Evolutionary conservation across 228 moss, liverwort and hornwort species (phyloP), one percentile per base, ranked within the genome.

Genomic region (Sphagnum magellanicum): DNA sequence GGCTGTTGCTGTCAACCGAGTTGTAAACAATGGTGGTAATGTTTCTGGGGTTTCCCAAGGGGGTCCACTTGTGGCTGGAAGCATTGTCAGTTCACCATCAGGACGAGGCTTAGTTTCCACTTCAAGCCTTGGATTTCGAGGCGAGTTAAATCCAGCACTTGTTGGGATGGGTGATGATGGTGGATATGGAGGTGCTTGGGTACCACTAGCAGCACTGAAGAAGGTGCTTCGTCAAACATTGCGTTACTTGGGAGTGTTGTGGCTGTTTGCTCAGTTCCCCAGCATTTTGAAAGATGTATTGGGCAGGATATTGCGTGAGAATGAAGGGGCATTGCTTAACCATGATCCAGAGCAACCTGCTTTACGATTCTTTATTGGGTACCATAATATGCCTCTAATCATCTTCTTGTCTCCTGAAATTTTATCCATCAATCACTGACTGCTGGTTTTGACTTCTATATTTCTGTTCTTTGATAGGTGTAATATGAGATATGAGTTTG

Each of bases 131-230:
- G 83, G 90, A 5, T 76, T 83, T 53, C 87, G 98, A 66, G 89
- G 89, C 47, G 98, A 98, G 68, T 86, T 82, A 68, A 88, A 92
- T 68, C 81, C 92, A 9, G 83, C 89, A 50, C 75, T 90, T n/a
- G 90, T 90, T 48, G 94, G 94, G 65, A 82, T 94, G 82, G 90
- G 90, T 61, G 94, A 98, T 73, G 92, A 98, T 78, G 98, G 94
- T 67, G 94, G 98, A 50, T 94, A 89, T 84, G 98, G 98, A 61
- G 98, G 98, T 80, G 98, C 92, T n/a, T 98, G 98, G 98, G 98
- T 98, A 48, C 98, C 98, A 47, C 81, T 98, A 73, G 81, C 86
- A 72, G 94, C 98, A 70, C 84, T 94, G 14, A 94, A 93, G 79
- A 98, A 98, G 70, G 98, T 94, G 3, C 79, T 98, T 70, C 94